Percentiles rank a stretch among this genome's conserved stretches.
Conservation (phyloP, 2,329 filamentous ascomycete genomes). For the Nothomitra cinnamomea region DNA sequence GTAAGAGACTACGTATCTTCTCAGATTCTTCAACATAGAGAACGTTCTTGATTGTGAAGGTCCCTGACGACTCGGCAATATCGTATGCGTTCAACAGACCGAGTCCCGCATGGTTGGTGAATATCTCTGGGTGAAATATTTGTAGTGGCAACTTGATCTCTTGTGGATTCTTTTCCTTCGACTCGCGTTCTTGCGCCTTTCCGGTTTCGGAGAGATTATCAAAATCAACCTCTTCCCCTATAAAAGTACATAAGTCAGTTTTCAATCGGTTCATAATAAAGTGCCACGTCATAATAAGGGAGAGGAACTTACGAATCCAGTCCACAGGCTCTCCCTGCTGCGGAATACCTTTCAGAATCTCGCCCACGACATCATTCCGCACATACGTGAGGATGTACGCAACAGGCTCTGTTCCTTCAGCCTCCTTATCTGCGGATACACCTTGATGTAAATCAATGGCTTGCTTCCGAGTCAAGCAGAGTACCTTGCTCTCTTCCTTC, state of each 20-base stretch:
- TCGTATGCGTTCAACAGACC: slow-evolving; percentile 9
- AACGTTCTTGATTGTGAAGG: background rate
- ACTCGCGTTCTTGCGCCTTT: background rate
- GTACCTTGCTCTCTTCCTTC: slow-evolving; percentile 35
- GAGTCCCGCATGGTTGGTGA: slow-evolving; percentile 6
- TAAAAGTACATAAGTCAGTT: background rate
- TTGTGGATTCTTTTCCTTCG: background rate
- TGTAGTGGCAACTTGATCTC: background rate
- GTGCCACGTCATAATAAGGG: background rate
- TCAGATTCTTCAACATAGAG: background rate
- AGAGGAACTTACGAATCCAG: slow-evolving; percentile 5
- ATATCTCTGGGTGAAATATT: slow-evolving; percentile 6
- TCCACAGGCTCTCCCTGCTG: slow-evolving; percentile 8
- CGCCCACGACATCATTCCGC: slow-evolving; percentile 28
- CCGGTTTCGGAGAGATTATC: background rate
- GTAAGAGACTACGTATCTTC: slow-evolving; percentile 13
- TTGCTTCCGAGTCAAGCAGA: slow-evolving; percentile 37
- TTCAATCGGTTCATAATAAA: background rate
- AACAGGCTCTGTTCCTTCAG: slow-evolving; percentile 25
- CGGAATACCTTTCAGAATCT: slow-evolving; percentile 22
- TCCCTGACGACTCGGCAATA: background rate
- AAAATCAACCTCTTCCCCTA: slow-evolving; percentile 2
- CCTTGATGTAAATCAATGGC: slow-evolving; percentile 36
- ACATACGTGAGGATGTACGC: slow-evolving; percentile 40
- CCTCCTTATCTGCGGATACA: slow-evolving; percentile 20